Conservation (phyloP, 129 eudicot genomes). For the Centrapalus pauciflorus region DNA sequence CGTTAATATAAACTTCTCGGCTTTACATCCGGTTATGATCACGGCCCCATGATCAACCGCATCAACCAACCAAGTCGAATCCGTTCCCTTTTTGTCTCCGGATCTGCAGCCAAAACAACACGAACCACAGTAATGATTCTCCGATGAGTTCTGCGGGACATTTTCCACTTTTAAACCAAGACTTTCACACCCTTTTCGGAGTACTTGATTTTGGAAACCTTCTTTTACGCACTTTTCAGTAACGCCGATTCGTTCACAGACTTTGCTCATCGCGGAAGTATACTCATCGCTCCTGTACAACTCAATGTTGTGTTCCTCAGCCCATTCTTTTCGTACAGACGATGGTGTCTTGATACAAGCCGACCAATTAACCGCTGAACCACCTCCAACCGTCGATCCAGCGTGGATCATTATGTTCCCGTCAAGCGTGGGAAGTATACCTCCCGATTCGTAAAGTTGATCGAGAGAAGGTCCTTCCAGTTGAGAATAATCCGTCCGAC, state of each 20-base stretch:
- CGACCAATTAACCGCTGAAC: constrained; percentile 91
- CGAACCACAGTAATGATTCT: constrained; percentile 70
- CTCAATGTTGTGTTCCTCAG: constrained; percentile 36
- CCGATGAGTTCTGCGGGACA: constrained; percentile 69
- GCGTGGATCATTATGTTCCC: constrained; percentile 65
- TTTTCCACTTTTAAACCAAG: constrained; percentile 58
- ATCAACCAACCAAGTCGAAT: constrained; percentile 89
- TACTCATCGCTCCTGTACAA: constrained; percentile 44
- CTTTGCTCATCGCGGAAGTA: constrained; percentile 49
- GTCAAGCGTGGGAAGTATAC: constrained; percentile 59
- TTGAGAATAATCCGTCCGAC: constrained; percentile 50
- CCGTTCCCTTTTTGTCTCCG: constrained; percentile 81
- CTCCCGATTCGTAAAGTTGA: constrained; percentile 67
- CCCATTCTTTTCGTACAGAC: constrained; percentile 65
- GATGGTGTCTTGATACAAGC: constrained; percentile 66
- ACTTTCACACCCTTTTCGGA: constrained; percentile 77
- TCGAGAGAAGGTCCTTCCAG: constrained; percentile 74
- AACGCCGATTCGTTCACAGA: constrained; percentile 64
- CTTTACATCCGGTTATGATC: constrained; percentile 79
- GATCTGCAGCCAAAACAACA: constrained; percentile 73
- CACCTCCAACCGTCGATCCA: constrained; percentile 89
- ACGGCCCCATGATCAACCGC: constrained; percentile 75
- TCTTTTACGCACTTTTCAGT: constrained; percentile 57
- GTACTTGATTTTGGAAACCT: constrained; percentile 82
- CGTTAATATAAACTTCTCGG: constrained; percentile 42